phyloP scores from a whole-genome alignment of 495 filamentous ascomycete species.

The Daldinia childiae region DNA sequence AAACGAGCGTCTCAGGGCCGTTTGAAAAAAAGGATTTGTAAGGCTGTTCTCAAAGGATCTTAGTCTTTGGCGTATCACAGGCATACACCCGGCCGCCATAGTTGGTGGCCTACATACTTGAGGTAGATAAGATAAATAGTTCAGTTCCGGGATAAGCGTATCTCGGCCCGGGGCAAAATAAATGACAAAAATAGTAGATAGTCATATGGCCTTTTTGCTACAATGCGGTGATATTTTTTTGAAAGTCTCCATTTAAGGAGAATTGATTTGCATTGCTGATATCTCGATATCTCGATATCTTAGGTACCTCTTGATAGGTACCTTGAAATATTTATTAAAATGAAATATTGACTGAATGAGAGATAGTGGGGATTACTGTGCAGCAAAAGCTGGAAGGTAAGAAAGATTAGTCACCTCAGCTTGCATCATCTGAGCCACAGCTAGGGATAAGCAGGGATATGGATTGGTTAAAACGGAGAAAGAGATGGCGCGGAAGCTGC shows the following conservation, averaged over 20 bases:
- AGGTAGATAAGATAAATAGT: conserved; percentile 12
- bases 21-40: conserved; percentile 1
- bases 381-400: conserved; percentile 13
- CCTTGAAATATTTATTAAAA: background rate
- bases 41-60: background rate
- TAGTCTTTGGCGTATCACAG: background rate
- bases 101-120: background rate
- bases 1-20: conserved; percentile 26
- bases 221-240: background rate
- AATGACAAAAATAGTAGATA: conserved; percentile 1
- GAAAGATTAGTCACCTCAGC: conserved; percentile 24
- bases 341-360: background rate
- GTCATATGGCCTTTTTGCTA: background rate
- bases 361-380: background rate
- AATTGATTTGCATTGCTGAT: background rate
- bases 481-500: conserved; percentile 41
- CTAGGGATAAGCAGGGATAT: conserved; percentile 20
- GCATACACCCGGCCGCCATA: background rate
- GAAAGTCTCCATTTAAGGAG: background rate
- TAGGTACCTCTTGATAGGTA: background rate
- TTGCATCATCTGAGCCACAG: conserved; percentile 26
- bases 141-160: background rate
- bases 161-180: background rate
- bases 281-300: background rate
- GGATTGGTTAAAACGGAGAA: conserved; percentile 41